phyloP scores from a whole-genome alignment of 2,329 filamentous ascomycete genomes.

The Paraphoma chrysanthemicola region DNA sequence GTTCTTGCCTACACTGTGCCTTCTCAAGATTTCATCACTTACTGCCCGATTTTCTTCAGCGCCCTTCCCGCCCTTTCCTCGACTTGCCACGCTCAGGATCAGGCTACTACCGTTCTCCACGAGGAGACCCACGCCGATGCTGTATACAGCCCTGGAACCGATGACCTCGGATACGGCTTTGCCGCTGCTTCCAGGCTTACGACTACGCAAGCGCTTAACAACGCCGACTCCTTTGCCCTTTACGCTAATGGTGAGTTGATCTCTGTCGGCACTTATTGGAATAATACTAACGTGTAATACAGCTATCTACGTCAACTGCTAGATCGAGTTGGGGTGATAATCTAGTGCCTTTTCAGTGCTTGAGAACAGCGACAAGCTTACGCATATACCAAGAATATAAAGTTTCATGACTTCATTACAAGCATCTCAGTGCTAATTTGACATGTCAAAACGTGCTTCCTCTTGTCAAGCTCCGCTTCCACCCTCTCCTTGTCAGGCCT shows the following conservation, averaged over 20 bases:
- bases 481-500: constrained; percentile 13
- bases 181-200: constrained; percentile 54
- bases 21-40: constrained; percentile 62
- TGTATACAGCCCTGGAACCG: constrained; percentile 61
- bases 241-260: constrained; percentile 57
- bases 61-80: constrained; percentile 57
- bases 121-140: constrained; percentile 69
- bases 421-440: too few species aligned
- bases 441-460: constrained; percentile 36
- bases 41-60: constrained; percentile 68
- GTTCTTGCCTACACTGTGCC: constrained; percentile 68
- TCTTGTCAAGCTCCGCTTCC: constrained; percentile 29
- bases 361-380: too few species aligned
- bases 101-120: constrained; percentile 69
- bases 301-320: constrained; percentile 13
- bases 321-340: neutral
- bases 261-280: neutral
- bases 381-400: too few species aligned
- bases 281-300: constrained; percentile 1
- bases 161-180: constrained; percentile 66
- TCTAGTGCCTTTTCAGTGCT: too few species aligned
- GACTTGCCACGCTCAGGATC: constrained; percentile 69
- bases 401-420: too few species aligned
- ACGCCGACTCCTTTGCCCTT: constrained; percentile 69
- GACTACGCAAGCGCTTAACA: constrained; percentile 61